phyloP scores from a whole-genome alignment of 2,329 filamentous ascomycete species.

The Capronia americana region DNA sequence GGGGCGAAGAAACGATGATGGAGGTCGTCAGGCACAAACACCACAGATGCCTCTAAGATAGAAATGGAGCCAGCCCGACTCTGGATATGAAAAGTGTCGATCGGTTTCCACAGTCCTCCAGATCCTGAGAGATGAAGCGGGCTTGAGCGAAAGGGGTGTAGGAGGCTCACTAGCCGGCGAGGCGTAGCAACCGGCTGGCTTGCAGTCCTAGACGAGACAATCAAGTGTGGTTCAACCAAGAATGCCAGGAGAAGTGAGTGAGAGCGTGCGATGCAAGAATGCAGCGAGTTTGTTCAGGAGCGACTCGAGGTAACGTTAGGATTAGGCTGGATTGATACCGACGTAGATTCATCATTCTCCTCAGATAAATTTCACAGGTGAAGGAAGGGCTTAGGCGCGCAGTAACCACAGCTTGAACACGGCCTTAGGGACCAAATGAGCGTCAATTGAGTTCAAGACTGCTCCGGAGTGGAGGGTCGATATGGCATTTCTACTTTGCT shows the following conservation, averaged over 20 bases:
- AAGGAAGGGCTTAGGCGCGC: not conserved
- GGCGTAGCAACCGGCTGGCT: constrained; percentile 19
- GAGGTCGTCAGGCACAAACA: constrained; percentile 16
- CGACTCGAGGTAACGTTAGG: not conserved
- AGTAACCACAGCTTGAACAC: not conserved
- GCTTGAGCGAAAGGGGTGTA: constrained; percentile 5
- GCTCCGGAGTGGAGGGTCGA: not conserved
- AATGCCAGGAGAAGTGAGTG: not conserved
- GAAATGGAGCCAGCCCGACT: constrained; percentile 12
- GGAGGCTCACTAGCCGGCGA: constrained; percentile 6
- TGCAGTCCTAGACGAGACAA: constrained; percentile 13
- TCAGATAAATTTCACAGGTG: not conserved
- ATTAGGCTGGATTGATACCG: not conserved
- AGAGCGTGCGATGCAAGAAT: not conserved
- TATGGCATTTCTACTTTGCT: constrained; percentile 2
- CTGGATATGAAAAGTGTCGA: constrained; percentile 17
- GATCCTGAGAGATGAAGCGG: not conserved
- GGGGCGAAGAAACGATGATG: constrained; percentile 17
- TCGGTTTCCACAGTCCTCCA: constrained; percentile 14
- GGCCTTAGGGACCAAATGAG: not conserved
- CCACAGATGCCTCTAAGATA: constrained; percentile 1
- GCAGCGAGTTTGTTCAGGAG: not conserved
- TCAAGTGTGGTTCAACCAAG: not conserved
- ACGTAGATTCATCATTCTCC: not conserved
- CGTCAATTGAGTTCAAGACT: not conserved